phyloP scores from a whole-genome alignment of 2,329 filamentous ascomycete species.

The Fusarium musae region DNA sequence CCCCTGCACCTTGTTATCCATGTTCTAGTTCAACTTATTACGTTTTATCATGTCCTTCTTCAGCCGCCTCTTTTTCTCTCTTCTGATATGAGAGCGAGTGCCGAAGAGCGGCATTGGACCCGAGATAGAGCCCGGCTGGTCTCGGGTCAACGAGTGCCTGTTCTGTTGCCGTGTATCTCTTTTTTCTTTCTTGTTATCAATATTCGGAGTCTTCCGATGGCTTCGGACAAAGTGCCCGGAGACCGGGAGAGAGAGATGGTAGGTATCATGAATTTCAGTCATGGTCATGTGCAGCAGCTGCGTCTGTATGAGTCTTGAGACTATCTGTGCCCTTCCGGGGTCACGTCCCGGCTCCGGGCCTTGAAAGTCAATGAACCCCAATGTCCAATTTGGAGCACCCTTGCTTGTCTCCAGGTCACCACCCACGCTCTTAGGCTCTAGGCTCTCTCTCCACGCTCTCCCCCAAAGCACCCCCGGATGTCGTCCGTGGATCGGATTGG shows the following conservation, averaged over 20 bases:
- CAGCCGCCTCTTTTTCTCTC: conserved; percentile 5
- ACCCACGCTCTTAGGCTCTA: conserved; percentile 12
- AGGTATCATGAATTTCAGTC: conserved; percentile 11
- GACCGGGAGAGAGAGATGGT: background rate
- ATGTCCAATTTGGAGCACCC: conserved; percentile 31
- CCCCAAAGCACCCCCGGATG: conserved; percentile 14
- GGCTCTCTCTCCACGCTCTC: conserved; percentile 23
- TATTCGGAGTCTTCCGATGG: conserved; percentile 19
- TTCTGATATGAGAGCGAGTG: conserved; percentile 13
- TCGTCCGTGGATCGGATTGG: conserved; percentile 16
- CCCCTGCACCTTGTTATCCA: conserved; percentile 13
- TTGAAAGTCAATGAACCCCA: conserved; percentile 8
- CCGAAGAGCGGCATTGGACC: conserved; percentile 23
- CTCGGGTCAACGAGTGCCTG: conserved; percentile 17
- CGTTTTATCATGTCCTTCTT: conserved; percentile 15
- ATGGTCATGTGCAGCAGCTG: conserved; percentile 14
- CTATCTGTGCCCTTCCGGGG: conserved; percentile 28
- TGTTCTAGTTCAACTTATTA: conserved; percentile 10
- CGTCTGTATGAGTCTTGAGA: background rate
- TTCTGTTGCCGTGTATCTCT: background rate
- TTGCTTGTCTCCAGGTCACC: conserved; percentile 24
- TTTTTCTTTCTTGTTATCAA: background rate
- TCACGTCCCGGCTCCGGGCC: conserved; percentile 35
- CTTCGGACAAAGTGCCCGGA: conserved; percentile 25
- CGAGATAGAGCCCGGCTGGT: conserved; percentile 24